Percentiles rank a stretch among this genome's conserved stretches.
Conservation (phyloP, 2,329 filamentous ascomycete species). For the Penicillium sp. region DNA sequence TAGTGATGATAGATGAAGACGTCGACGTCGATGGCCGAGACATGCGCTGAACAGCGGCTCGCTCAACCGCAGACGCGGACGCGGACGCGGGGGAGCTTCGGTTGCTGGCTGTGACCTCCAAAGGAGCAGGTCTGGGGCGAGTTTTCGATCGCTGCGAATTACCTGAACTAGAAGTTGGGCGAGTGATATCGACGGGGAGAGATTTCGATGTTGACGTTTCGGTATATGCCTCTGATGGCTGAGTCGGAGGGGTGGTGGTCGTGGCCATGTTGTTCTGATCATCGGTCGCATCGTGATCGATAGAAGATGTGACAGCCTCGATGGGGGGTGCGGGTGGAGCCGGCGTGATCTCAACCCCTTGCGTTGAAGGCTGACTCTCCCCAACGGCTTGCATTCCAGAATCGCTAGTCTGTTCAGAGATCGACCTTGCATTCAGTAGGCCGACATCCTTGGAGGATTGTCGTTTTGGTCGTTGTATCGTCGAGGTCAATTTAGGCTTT, state of each 20-base stretch:
- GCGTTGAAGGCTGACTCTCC: slow-evolving; percentile 23
- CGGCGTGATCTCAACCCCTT: slow-evolving; percentile 25
- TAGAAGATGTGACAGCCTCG: slow-evolving; percentile 22
- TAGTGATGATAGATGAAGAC: slow-evolving; percentile 24
- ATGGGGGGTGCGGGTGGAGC: slow-evolving; percentile 14
- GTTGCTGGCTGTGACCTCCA: slow-evolving; percentile 23
- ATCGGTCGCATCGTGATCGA: slow-evolving; percentile 12
- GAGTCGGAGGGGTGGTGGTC: slow-evolving; percentile 7
- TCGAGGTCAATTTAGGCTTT: slow-evolving; percentile 26
- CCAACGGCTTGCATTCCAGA: slow-evolving; percentile 13
- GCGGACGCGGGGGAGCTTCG: slow-evolving; percentile 20
- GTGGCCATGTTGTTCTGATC: slow-evolving; percentile 16
- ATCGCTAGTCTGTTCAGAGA: slow-evolving; percentile 25
- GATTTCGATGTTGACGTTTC: neutral
- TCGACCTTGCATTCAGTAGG: slow-evolving; percentile 21
- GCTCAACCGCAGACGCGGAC: slow-evolving; percentile 28
- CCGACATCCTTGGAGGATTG: slow-evolving; percentile 27
- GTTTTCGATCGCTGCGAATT: slow-evolving; percentile 29
- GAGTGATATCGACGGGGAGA: slow-evolving; percentile 13
- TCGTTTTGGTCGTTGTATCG: slow-evolving; percentile 31
- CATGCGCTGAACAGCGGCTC: slow-evolving; percentile 43
- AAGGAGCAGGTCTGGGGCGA: slow-evolving; percentile 26
- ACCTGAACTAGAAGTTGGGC: slow-evolving; percentile 29
- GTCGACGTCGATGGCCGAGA: slow-evolving; percentile 25
- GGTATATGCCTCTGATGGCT: neutral